Conservation (phyloP, 805 yeast species). For the Metschnikowia cerradonensis region DNA sequence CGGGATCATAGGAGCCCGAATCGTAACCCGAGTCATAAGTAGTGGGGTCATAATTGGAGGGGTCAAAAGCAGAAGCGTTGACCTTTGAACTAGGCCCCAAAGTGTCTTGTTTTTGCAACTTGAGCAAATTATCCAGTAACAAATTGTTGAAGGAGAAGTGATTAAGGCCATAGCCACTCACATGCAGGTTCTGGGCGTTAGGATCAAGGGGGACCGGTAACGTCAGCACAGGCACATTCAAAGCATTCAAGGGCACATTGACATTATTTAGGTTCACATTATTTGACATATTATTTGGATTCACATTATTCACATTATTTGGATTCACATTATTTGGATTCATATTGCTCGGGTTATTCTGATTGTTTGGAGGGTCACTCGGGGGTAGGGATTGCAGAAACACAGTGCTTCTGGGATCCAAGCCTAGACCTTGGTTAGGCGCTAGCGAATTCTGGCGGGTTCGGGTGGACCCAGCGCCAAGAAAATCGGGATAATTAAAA, state of each 20-base stretch:
- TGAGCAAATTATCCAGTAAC: conserved; percentile 8
- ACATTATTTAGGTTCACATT: too few relatives aligned
- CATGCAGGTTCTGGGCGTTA: not conserved
- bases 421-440: conserved; percentile 2
- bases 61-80: too few relatives aligned
- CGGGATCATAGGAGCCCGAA: not conserved
- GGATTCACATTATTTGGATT: too few relatives aligned
- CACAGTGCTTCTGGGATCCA: not conserved
- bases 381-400: not conserved
- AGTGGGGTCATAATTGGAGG: not conserved
- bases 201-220: not conserved
- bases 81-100: not conserved
- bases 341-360: too few relatives aligned
- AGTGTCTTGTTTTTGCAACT: conserved; percentile 3
- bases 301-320: too few relatives aligned
- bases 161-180: not conserved
- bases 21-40: not conserved
- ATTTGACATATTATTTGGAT: too few relatives aligned
- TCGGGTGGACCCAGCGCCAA: conserved; percentile 7
- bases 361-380: not conserved
- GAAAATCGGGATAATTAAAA: conserved; percentile 36
- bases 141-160: conserved; percentile 5
- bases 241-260: too few relatives aligned
- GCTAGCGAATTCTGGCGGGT: conserved; percentile 2
- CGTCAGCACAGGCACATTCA: not conserved